These are phyloP conservation scores for Straminergon stramineum DNA, from an alignment of 225 moss, liverwort and hornwort genomes.

Conservation along the genomic window DNA sequence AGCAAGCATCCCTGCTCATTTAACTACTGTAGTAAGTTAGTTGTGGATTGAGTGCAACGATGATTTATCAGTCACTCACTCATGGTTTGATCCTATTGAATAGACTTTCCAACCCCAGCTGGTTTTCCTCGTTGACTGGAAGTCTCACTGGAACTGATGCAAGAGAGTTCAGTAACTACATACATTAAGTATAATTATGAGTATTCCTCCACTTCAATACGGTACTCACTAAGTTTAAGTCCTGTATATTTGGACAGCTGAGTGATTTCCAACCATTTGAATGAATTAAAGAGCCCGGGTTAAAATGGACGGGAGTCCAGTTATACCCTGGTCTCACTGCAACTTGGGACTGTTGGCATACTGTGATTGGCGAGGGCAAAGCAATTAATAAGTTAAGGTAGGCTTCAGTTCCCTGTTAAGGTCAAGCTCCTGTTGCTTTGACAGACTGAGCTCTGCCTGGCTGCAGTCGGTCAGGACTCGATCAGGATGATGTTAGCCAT, in stretches of 20 bases:
- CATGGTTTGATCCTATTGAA: background rate
- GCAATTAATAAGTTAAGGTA: too few relatives aligned
- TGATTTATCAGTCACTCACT: background rate
- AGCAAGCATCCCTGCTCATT: background rate
- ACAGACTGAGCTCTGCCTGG: background rate
- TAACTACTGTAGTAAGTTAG: background rate
- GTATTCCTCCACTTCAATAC: background rate
- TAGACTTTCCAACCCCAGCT: background rate
- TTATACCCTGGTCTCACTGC: background rate
- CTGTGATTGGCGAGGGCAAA: background rate
- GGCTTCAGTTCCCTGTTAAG: background rate
- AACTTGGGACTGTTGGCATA: background rate
- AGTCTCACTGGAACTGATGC: background rate
- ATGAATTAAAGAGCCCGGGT: background rate
- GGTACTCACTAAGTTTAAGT: too few relatives aligned
- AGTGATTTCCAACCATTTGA: background rate
- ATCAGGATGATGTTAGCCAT: background rate
- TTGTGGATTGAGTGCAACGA: background rate
- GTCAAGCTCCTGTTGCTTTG: background rate
- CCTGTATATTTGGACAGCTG: background rate
- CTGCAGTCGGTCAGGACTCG: too few relatives aligned
- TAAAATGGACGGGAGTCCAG: background rate
- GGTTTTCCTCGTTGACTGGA: background rate
- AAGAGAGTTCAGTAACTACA: background rate
- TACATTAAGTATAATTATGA: background rate